Evolutionary conservation across 768 basidiomycete species (phyloP).

Genomic region (Boletus sensibilis): DNA sequence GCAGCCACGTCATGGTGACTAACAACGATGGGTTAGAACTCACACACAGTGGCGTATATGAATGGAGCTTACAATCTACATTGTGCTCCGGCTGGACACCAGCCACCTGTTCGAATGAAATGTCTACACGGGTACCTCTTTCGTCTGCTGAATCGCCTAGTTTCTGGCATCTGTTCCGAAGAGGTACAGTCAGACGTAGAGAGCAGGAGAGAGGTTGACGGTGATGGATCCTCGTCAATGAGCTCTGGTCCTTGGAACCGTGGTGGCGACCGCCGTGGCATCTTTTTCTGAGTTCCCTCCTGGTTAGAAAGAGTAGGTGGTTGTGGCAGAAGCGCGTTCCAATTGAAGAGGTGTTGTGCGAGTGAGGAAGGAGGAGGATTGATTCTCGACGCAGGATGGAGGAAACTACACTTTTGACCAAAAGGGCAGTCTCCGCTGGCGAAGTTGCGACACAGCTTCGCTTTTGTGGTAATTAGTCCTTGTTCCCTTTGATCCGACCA

Average conservation of each 20-base stretch:
- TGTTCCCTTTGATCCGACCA: not conserved
- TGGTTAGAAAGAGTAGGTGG: conserved; percentile 10
- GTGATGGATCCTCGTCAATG: conserved; percentile 23
- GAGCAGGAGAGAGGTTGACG: conserved; percentile 20
- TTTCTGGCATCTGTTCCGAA: conserved; percentile 5
- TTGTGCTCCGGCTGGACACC: conserved; percentile 42
- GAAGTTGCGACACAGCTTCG: conserved; percentile 39
- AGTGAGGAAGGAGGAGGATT: conserved; percentile 16
- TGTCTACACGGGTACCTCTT: conserved; percentile 42
- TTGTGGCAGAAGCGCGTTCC: conserved; percentile 21
- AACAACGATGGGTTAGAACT: not conserved
- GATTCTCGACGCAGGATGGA: conserved; percentile 29
- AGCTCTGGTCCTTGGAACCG: conserved; percentile 7
- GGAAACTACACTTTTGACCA: conserved; percentile 39
- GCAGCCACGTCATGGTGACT: conserved; percentile 25
- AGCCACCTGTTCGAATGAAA: conserved; percentile 41
- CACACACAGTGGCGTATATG: not conserved
- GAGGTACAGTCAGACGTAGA: conserved; percentile 23
- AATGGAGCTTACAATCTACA: conserved; percentile 41
- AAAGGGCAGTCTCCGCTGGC: conserved; percentile 37
- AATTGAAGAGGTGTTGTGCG: conserved; percentile 14
- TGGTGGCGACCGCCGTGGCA: conserved; percentile 3
- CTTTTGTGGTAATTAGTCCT: conserved; percentile 19
- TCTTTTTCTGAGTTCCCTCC: not conserved
- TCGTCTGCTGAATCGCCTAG: conserved; percentile 1